These are phyloP conservation scores for Brassica cretica DNA, from an alignment of 345 rosid genomes.

Conservation along the genomic window DNA sequence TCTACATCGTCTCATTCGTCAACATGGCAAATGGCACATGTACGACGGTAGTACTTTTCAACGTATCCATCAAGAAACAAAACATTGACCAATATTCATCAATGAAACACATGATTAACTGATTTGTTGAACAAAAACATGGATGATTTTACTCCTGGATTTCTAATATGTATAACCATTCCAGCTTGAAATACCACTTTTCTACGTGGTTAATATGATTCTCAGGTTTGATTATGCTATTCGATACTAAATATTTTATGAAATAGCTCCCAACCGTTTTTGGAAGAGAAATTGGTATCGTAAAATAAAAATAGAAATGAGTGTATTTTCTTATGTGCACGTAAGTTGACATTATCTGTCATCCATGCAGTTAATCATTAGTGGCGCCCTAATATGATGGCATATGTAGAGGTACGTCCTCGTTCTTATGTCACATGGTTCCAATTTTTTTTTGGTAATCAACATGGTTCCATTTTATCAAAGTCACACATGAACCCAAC, in stretches of 20 bases:
- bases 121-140: background rate
- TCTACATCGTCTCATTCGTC: background rate
- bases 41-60: background rate
- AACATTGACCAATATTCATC: background rate
- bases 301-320: background rate
- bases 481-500: background rate
- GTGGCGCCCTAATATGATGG: constrained; percentile 25
- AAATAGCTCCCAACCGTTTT: background rate
- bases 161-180: background rate
- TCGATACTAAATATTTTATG: background rate
- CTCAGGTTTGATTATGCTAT: background rate
- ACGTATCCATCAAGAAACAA: background rate
- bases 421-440: constrained; percentile 9
- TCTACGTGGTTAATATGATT: background rate
- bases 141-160: background rate
- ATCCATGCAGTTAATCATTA: constrained; percentile 1
- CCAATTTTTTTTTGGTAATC: background rate
- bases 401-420: constrained; percentile 21
- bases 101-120: background rate
- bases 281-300: background rate
- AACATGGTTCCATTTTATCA: background rate
- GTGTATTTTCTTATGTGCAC: background rate
- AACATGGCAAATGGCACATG: constrained; percentile 2
- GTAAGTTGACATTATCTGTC: constrained; percentile 13
- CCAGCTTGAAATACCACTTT: background rate